Conservation (phyloP, 257 asterid species). For the Solanum lycopersicoides region DNA sequence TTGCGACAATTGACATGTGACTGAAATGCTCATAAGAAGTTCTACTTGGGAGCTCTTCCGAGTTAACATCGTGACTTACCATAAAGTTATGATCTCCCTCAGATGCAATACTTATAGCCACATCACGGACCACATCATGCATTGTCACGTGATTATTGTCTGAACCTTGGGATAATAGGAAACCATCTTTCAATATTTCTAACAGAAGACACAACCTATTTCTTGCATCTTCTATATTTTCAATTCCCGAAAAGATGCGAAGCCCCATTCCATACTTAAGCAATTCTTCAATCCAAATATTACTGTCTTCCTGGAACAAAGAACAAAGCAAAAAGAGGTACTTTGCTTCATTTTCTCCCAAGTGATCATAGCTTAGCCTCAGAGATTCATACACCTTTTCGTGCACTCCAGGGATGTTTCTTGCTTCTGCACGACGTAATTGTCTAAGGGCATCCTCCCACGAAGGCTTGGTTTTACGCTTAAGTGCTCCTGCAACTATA, state of each 20-base stretch:
- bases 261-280: conserved; percentile 3
- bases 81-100: neutral
- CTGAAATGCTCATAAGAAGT: neutral
- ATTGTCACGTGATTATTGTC: neutral
- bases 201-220: neutral
- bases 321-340: neutral
- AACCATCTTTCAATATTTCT: neutral
- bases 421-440: too few species aligned
- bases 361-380: too few species aligned
- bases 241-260: neutral
- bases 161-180: neutral
- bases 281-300: neutral
- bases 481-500: neutral
- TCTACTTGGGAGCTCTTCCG: neutral
- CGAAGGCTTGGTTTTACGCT: too few species aligned
- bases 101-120: neutral
- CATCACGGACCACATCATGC: conserved; percentile 9
- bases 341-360: too few species aligned
- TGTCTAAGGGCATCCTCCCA: too few species aligned
- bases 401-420: too few species aligned
- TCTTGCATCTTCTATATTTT: neutral
- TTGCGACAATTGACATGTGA: neutral
- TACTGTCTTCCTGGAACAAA: neutral
- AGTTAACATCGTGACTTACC: neutral
- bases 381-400: too few species aligned